Percentiles rank a stretch among this genome's conserved stretches.
phyloP scores from a whole-genome alignment of 495 filamentous ascomycete species.

The Rhypophila decipiens region DNA sequence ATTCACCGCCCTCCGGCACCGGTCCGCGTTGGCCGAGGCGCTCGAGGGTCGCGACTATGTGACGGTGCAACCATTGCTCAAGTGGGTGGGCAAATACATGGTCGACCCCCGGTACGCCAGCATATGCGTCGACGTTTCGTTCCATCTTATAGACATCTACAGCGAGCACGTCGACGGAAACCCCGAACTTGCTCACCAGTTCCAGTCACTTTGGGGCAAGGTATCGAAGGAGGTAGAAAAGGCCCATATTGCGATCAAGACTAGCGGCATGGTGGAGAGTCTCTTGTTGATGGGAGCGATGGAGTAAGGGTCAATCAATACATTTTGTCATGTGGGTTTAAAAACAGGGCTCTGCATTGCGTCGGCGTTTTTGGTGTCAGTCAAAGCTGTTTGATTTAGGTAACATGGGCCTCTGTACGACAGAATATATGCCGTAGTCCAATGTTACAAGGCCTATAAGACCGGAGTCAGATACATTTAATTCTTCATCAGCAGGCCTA shows the following conservation, averaged over 20 bases:
- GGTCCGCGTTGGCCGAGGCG: constrained; percentile 77
- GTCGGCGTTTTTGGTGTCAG: too few species aligned
- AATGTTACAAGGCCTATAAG: too few species aligned
- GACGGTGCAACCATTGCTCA: constrained; percentile 71
- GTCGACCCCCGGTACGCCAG: constrained; percentile 69
- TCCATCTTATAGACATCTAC: constrained; percentile 82
- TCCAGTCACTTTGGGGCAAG: constrained; percentile 56
- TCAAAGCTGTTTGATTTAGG: too few species aligned
- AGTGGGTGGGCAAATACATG: constrained; percentile 75
- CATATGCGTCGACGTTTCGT: constrained; percentile 70
- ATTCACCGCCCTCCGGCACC: constrained; percentile 76
- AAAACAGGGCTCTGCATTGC: too few species aligned
- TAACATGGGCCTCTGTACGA: too few species aligned
- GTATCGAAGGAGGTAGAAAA: constrained; percentile 75
- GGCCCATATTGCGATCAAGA: constrained; percentile 70
- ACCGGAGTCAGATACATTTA: too few species aligned
- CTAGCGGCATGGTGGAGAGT: constrained; percentile 79
- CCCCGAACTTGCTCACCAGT: constrained; percentile 59
- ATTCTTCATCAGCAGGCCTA: too few species aligned
- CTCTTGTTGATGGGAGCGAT: constrained; percentile 42
- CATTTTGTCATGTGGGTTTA: too few species aligned
- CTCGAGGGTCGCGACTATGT: constrained; percentile 77
- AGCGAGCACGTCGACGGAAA: constrained; percentile 70
- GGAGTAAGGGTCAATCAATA: too few species aligned
- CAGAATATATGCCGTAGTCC: too few species aligned